These are phyloP conservation scores for Phanerodontia chrysosporium DNA, from an alignment of 768 basidiomycete species.

Conservation along the genomic window DNA sequence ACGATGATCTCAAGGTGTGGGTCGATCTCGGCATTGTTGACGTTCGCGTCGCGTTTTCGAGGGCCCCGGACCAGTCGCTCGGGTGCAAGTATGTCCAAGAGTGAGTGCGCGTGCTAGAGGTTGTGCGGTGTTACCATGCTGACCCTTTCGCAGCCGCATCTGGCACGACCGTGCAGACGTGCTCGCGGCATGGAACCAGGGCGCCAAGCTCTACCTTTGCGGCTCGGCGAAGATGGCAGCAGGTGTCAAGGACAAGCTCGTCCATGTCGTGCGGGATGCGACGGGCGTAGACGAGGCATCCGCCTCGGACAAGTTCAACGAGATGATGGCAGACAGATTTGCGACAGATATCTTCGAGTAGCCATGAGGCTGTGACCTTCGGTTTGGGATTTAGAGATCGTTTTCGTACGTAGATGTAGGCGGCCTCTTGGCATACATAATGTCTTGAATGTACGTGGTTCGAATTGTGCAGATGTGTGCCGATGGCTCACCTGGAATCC, in stretches of 20 bases:
- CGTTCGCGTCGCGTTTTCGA: conserved; percentile 37
- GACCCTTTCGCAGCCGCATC: conserved; percentile 28
- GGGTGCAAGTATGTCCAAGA: conserved; percentile 14
- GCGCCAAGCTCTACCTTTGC: conserved; percentile 24
- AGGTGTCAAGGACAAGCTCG: conserved; percentile 24
- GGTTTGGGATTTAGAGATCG: too few relatives aligned
- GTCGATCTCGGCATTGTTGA: conserved; percentile 36
- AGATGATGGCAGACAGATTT: conserved; percentile 33
- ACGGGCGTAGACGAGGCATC: conserved; percentile 13
- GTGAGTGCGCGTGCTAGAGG: conserved; percentile 7
- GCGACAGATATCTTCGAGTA: conserved; percentile 45
- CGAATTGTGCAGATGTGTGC: too few relatives aligned
- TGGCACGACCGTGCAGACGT: conserved; percentile 34
- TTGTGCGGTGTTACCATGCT: background rate
- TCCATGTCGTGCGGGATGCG: conserved; percentile 27
- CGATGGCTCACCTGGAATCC: too few relatives aligned
- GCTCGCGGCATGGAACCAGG: conserved; percentile 24
- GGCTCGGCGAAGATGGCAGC: conserved; percentile 7
- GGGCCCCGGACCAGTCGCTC: conserved; percentile 9
- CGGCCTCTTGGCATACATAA: too few relatives aligned
- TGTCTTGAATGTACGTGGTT: too few relatives aligned
- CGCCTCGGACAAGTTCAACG: conserved; percentile 22
- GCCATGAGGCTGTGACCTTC: too few relatives aligned
- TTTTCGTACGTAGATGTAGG: too few relatives aligned
- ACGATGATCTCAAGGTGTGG: conserved; percentile 41